These are phyloP conservation scores for Cicer judaicum DNA, from an alignment of 306 rosid genomes.

Conservation along the genomic window DNA sequence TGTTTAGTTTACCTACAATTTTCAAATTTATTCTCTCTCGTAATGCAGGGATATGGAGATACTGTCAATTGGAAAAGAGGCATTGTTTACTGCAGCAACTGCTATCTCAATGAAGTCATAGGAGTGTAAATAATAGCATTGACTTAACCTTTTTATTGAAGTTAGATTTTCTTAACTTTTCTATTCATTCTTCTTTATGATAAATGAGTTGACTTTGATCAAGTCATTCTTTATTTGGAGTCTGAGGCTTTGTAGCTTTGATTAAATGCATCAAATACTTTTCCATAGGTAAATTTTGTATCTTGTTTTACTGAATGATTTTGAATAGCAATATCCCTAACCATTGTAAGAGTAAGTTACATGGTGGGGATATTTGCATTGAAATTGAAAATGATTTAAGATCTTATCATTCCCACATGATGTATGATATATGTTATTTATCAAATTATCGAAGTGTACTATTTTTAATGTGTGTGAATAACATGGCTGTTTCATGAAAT, in stretches of 20 bases:
- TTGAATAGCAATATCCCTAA: slow-evolving; percentile 13
- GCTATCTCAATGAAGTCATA: slow-evolving; percentile 55
- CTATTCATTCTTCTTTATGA: neutral
- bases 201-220: slow-evolving; percentile 8
- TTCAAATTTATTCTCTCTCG: slow-evolving; percentile 30
- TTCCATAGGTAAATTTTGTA: slow-evolving; percentile 1
- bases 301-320: slow-evolving; percentile 21
- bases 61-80: slow-evolving; percentile 65
- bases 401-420: neutral
- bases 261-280: slow-evolving; percentile 17
- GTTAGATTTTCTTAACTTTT: slow-evolving; percentile 20
- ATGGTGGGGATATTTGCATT: neutral
- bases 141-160: neutral
- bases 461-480: neutral
- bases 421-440: neutral
- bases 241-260: slow-evolving; percentile 23
- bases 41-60: slow-evolving; percentile 69
- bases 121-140: slow-evolving; percentile 25
- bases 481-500: neutral
- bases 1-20: slow-evolving; percentile 7
- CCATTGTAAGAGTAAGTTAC: neutral
- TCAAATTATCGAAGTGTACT: neutral
- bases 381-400: slow-evolving; percentile 1
- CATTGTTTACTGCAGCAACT: slow-evolving; percentile 73
- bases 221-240: slow-evolving; percentile 3